Percentiles rank a stretch among this genome's conserved stretches.
These are phyloP conservation scores for Fagus sylvatica DNA, from an alignment of 306 rosid genomes.

Conservation along the genomic window DNA sequence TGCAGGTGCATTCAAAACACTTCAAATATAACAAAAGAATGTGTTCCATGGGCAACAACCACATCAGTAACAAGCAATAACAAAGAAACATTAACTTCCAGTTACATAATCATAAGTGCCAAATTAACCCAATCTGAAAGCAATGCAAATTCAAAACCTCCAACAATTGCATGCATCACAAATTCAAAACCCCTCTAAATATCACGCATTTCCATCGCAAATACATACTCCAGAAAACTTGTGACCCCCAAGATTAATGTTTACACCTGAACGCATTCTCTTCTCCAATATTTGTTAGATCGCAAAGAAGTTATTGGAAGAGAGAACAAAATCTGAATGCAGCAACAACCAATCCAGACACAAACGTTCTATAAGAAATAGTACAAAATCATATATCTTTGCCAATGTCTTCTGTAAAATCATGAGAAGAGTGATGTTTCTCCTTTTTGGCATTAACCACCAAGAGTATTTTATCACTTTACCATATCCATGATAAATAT, in stretches of 20 bases:
- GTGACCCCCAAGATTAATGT: too few species aligned
- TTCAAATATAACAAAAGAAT: conserved; percentile 18
- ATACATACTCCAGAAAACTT: neutral
- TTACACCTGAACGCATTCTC: neutral
- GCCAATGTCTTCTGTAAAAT: neutral
- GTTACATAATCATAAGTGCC: neutral
- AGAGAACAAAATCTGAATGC: neutral
- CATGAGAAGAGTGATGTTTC: neutral
- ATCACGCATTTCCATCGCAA: neutral
- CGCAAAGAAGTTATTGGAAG: neutral
- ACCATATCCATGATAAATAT: neutral
- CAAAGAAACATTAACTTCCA: conserved; percentile 3
- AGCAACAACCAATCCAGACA: neutral
- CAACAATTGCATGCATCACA: conserved; percentile 7
- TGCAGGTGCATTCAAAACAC: conserved; percentile 38
- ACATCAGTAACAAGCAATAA: conserved; percentile 7
- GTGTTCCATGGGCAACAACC: conserved; percentile 1
- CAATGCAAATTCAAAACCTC: conserved; percentile 2
- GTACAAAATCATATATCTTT: neutral
- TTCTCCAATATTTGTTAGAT: neutral
- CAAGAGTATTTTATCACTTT: neutral
- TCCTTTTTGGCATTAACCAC: neutral
- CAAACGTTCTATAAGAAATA: neutral
- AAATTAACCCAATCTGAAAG: neutral
- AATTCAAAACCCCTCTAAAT: conserved; percentile 12